Evolutionary conservation across 768 basidiomycete species (phyloP), one percentile per base, ranked within the genome.

Genomic region (Solioccasus polychromus): DNA sequence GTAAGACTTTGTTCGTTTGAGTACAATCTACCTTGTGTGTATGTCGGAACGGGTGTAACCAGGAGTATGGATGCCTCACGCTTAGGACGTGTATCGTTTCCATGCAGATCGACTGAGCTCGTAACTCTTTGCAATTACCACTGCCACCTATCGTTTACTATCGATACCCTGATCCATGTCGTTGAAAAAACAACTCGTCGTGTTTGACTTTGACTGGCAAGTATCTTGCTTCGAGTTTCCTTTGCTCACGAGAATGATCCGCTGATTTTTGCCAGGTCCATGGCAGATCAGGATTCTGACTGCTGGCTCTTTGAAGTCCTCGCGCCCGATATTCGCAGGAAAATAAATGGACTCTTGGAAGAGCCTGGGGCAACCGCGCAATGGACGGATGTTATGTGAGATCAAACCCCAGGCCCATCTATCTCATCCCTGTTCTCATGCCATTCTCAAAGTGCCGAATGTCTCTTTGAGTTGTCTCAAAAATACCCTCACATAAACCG

Each of bases 131-230:
- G n/a, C n/a, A n/a, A n/a, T n/a, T n/a, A n/a, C n/a, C n/a, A n/a
- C n/a, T n/a, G n/a, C n/a, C n/a, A n/a, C n/a, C n/a, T n/a, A n/a
- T n/a, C n/a, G n/a, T n/a, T n/a, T n/a, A n/a, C n/a, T n/a, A n/a
- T n/a, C n/a, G n/a, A n/a, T n/a, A n/a, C n/a, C n/a, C n/a, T n/a
- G n/a, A n/a, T n/a, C n/a, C n/a, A n/a, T n/a, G n/a, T n/a, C n/a
- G n/a, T n/a, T n/a, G n/a, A 59, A 64, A 28, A 75, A 71, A 51
- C 89, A 93, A 59, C 83, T 97, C 40, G 73, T 97, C 47, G 83
- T 97, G 12, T 97, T 88, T 55, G 95, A 99, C 67, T 99, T 97
- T 70, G 95, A 99, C 76, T 98, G 94, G 95, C 87, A 52, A 53
- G 63, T 59, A 35, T 23, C 28, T 24, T 31, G 11, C 30, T 9